Evolutionary conservation across 1,284 basidiomycete species (phyloP).

Genomic region (Athelia sp.): DNA sequence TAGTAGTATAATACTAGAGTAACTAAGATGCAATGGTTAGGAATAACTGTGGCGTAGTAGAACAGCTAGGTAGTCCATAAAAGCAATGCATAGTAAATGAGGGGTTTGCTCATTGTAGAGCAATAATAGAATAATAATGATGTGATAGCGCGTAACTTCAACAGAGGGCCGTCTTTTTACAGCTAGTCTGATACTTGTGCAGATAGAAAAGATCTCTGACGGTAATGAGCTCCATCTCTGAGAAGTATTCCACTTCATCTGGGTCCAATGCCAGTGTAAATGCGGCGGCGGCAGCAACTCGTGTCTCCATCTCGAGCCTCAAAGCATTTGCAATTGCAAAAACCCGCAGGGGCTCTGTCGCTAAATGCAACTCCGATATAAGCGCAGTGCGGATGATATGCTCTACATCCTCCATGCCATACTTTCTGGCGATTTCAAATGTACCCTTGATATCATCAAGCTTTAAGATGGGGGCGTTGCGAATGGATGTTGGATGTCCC

Average conservation of each 20-base stretch:
- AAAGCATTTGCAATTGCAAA: slow-evolving; percentile 30
- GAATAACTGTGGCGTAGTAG: too few species aligned
- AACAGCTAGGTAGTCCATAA: too few species aligned
- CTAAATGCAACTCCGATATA: slow-evolving; percentile 13
- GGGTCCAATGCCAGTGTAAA: slow-evolving; percentile 11
- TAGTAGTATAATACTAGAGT: too few species aligned
- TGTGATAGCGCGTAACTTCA: too few species aligned
- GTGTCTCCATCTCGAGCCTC: slow-evolving; percentile 19
- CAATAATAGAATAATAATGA: too few species aligned
- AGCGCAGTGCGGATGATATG: background rate
- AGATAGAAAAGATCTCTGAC: slow-evolving; percentile 14
- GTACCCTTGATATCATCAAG: background rate
- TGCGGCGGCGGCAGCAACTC: slow-evolving; percentile 13
- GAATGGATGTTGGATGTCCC: background rate
- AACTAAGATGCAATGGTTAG: too few species aligned
- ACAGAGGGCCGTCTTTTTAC: slow-evolving; percentile 15
- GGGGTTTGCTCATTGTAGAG: too few species aligned
- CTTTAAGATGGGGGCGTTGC: slow-evolving; percentile 5
- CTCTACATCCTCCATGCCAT: background rate
- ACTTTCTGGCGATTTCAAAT: background rate
- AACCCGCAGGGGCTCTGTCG: slow-evolving; percentile 24
- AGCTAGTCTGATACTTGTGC: slow-evolving; percentile 16
- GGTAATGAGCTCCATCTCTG: slow-evolving; percentile 17
- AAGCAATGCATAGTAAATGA: too few species aligned
- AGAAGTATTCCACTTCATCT: slow-evolving; percentile 10